Base-by-base conservation (phyloP, 2,329 filamentous ascomycete genomes). In the Tolypocladium sp. region DNA sequence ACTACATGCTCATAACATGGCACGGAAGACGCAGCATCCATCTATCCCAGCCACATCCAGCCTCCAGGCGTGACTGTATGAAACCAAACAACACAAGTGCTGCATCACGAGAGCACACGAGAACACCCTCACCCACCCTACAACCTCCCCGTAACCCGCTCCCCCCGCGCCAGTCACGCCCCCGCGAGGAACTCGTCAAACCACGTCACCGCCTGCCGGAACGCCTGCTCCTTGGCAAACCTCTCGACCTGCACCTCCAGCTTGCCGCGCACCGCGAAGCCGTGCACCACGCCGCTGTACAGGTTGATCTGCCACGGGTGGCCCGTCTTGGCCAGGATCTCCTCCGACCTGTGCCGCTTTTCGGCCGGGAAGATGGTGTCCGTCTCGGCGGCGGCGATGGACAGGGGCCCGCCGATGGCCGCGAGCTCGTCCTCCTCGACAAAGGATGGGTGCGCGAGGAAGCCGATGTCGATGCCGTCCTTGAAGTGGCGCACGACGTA, bases 171-270 rank as follows among this genome's bases (percentile, higher is more conserved):
- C n/a, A n/a, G n/a, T n/a, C n/a, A n/a, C 7, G 40, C 30, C 17
- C 7, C 35, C 9, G 55, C 12, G 27, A 74, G 60, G 57, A 69
- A 76, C 20, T 86, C 78, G 58, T 88, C 82, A 68, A 93, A 92
- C 88, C 89, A 94, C 60, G 79, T 73, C 57, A 91, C 80, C 33
- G 89, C 89, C 78, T 93, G 90, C 64, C 81, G 74, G 71, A 92
- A 92, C 0, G 90, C 89, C 70, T 86, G 81, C 75, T 93, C 88
- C 79, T 92, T 92, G 38, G 86, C 88, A 69, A 85, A 92, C 72
- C 81, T 84, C 68, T 83, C 74, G 59, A 68, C 64, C 25, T 75
- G 74, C 59, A 79, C 74, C 3, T 74, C 74, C 35, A 80, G 59
- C 66, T 93, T 85, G 4, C 78, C 83, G 41, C 89, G 81, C 9